Conservation (phyloP, 2,329 filamentous ascomycete genomes). For the Colletotrichum aenigma region DNA sequence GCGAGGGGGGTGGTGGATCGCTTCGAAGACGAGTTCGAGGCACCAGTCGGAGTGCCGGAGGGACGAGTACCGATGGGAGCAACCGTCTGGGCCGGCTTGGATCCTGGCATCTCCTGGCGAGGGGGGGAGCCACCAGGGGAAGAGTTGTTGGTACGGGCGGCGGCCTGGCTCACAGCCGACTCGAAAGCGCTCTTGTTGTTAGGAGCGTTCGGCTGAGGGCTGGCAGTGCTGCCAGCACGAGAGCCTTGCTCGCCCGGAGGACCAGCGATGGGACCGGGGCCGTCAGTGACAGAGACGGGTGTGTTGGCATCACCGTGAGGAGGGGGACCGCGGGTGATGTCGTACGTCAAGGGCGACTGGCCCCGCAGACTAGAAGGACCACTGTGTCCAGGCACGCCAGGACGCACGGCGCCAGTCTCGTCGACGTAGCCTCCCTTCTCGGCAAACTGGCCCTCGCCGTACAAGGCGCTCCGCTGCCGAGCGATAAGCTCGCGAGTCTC, state of each 20-base stretch:
- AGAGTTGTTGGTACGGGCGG: slow-evolving; percentile 81
- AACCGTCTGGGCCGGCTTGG: slow-evolving; percentile 67
- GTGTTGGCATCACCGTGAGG: slow-evolving; percentile 55
- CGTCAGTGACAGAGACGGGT: slow-evolving; percentile 45
- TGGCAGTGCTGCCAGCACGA: slow-evolving; percentile 83
- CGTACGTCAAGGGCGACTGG: slow-evolving; percentile 79
- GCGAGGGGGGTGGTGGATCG: slow-evolving; percentile 88
- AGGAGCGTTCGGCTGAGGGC: slow-evolving; percentile 72
- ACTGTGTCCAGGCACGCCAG: slow-evolving; percentile 69
- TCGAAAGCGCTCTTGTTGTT: slow-evolving; percentile 66
- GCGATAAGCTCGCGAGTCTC: slow-evolving; percentile 95
- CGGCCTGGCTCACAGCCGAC: slow-evolving; percentile 69
- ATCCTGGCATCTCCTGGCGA: slow-evolving; percentile 62
- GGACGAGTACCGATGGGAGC: slow-evolving; percentile 95
- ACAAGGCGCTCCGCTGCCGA: slow-evolving; percentile 92
- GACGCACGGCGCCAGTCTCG: slow-evolving; percentile 66
- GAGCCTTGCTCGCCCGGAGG: slow-evolving; percentile 60
- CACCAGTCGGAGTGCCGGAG: slow-evolving; percentile 55
- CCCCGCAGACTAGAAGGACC: slow-evolving; percentile 71
- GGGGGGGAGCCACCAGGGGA: slow-evolving; percentile 83
- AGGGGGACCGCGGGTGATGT: slow-evolving; percentile 47
- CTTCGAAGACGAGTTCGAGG: slow-evolving; percentile 61
- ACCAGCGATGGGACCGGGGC: slow-evolving; percentile 47
- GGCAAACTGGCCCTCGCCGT: slow-evolving; percentile 77
- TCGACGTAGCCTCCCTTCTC: slow-evolving; percentile 71